Percentiles rank a stretch among this genome's conserved stretches.
phyloP scores from a whole-genome alignment of 2,329 filamentous ascomycete species.

The Cytospora piceae region DNA sequence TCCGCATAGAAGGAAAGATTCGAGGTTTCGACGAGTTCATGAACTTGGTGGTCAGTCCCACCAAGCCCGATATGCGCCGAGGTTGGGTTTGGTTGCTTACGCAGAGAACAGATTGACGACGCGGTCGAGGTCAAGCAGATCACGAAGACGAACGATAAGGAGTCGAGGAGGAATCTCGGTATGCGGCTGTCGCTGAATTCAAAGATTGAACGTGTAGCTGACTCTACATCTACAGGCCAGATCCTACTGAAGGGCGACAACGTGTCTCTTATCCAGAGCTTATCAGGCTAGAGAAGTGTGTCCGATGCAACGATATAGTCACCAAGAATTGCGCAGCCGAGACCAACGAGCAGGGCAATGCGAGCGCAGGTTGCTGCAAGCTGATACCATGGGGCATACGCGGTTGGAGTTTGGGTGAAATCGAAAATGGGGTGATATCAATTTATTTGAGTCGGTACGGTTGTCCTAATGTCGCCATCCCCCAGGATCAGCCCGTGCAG shows the following conservation, averaged over 20 bases:
- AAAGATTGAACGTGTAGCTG: constrained; percentile 32
- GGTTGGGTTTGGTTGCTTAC: background rate
- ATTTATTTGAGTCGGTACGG: constrained; percentile 39
- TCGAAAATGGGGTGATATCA: constrained; percentile 55
- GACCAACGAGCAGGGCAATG: constrained; percentile 6
- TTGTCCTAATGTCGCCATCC: constrained; percentile 61
- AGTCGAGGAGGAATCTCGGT: constrained; percentile 63
- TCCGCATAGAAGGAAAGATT: constrained; percentile 95
- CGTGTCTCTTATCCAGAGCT: constrained; percentile 75
- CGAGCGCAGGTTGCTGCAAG: background rate
- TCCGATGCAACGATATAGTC: constrained; percentile 9
- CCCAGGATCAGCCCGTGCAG: constrained; percentile 79
- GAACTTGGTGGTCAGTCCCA: constrained; percentile 68
- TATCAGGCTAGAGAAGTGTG: constrained; percentile 37
- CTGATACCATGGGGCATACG: constrained; percentile 19
- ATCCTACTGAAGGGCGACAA: constrained; percentile 89
- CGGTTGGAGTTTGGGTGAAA: constrained; percentile 6
- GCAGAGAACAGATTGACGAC: constrained; percentile 67
- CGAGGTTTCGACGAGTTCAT: constrained; percentile 99
- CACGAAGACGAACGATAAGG: constrained; percentile 76
- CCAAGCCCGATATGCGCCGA: background rate
- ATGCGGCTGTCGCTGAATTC: background rate
- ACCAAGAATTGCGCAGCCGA: constrained; percentile 7
- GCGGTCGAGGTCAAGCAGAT: constrained; percentile 88
- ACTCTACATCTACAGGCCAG: constrained; percentile 62